Conservation (phyloP, 345 rosid species). For the Eutrema japonicum region DNA sequence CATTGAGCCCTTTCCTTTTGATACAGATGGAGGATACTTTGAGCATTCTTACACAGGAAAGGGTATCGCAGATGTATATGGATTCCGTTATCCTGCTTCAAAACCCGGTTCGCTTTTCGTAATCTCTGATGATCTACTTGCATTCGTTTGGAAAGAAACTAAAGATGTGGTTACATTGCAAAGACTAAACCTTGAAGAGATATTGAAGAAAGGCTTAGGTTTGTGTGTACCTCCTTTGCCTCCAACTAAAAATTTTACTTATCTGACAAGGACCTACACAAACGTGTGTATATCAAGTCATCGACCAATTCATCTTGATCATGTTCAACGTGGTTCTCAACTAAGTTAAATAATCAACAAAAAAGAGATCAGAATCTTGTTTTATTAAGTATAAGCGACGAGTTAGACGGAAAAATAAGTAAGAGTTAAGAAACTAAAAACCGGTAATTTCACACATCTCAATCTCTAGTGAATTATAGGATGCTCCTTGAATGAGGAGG, state of each 20-base stretch:
- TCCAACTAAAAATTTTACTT: conserved; percentile 69
- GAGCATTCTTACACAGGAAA: conserved; percentile 59
- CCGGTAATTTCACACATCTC: too few species aligned
- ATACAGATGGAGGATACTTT: conserved; percentile 53
- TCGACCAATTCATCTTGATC: background rate
- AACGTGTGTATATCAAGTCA: conserved; percentile 60
- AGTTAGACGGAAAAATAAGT: too few species aligned
- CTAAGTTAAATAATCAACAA: too few species aligned
- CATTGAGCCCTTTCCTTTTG: conserved; percentile 75
- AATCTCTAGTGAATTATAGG: too few species aligned
- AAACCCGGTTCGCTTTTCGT: conserved; percentile 76
- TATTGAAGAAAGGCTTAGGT: conserved; percentile 65
- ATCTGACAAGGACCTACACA: conserved; percentile 69
- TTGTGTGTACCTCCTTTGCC: conserved; percentile 59
- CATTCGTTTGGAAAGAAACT: conserved; percentile 77
- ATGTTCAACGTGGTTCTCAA: too few species aligned
- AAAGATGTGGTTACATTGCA: conserved; percentile 67
- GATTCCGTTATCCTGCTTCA: conserved; percentile 77
- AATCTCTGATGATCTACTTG: conserved; percentile 59
- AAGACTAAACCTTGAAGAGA: conserved; percentile 66
- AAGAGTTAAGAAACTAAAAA: too few species aligned
- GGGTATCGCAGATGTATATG: conserved; percentile 81
- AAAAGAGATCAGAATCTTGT: too few species aligned
- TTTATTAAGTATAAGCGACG: too few species aligned
- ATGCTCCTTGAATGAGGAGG: too few species aligned